A percentile compares a stretch with the other conserved stretches of the same genome.
Evolutionary conservation across 1,284 basidiomycete genomes (phyloP).

Genomic region (Boletus sp.): DNA sequence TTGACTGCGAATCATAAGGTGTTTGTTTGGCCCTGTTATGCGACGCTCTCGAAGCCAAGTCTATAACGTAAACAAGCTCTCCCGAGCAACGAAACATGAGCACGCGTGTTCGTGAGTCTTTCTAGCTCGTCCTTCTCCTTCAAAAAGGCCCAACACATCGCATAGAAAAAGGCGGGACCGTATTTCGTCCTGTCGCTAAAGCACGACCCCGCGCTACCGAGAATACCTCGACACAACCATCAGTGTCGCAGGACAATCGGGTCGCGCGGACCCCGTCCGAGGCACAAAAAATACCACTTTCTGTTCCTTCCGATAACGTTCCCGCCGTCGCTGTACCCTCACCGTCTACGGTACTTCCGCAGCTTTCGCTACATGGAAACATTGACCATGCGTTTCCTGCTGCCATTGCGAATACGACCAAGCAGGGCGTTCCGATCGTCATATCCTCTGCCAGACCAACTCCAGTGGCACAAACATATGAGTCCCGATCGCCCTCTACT

Average conservation of each 20-base stretch:
- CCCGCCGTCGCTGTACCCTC: conserved; percentile 24
- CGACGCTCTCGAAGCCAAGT: too few relatives aligned
- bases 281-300: neutral
- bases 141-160: conserved; percentile 12
- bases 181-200: conserved; percentile 69
- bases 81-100: conserved; percentile 52
- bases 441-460: conserved; percentile 25
- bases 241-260: conserved; percentile 39
- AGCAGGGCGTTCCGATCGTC: conserved; percentile 27
- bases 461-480: conserved; percentile 1
- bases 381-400: conserved; percentile 6
- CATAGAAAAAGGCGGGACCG: conserved; percentile 69
- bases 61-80: neutral
- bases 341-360: conserved; percentile 25
- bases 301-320: neutral
- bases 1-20: conserved; percentile 35
- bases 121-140: conserved; percentile 1
- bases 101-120: conserved; percentile 72
- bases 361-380: conserved; percentile 10
- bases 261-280: conserved; percentile 19
- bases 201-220: conserved; percentile 44
- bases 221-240: conserved; percentile 40
- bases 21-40: conserved; percentile 37
- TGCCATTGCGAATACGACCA: conserved; percentile 6
- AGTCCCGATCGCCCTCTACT: neutral